phyloP scores from a whole-genome alignment of 2,329 filamentous ascomycete species.

The Gremmenia infestans region DNA sequence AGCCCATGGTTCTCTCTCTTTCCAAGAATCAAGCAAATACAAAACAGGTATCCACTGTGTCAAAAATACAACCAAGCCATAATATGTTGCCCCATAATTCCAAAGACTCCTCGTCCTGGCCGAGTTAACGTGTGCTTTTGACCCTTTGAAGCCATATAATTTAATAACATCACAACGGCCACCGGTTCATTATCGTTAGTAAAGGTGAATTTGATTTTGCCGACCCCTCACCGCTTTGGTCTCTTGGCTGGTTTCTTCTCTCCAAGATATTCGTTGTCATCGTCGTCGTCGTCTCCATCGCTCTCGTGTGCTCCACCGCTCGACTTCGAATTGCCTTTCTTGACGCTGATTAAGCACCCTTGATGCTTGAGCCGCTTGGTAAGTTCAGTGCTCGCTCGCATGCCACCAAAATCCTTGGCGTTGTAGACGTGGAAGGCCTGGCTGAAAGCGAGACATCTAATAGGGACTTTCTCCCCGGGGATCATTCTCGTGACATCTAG shows the following conservation, averaged over 20 bases:
- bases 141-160: not conserved
- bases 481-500: slow-evolving; percentile 58
- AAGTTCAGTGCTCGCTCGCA: slow-evolving; percentile 70
- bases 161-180: not conserved
- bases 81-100: not conserved
- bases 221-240: slow-evolving; percentile 9
- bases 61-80: not conserved
- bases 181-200: not conserved
- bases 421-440: slow-evolving; percentile 76
- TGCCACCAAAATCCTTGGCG: slow-evolving; percentile 81
- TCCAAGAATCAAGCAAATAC: too few relatives aligned
- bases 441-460: slow-evolving; percentile 52
- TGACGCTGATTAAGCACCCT: slow-evolving; percentile 78
- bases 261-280: slow-evolving; percentile 17
- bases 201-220: not conserved
- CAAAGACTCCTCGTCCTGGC: not conserved
- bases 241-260: slow-evolving; percentile 13
- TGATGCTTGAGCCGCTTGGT: slow-evolving; percentile 73
- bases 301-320: slow-evolving; percentile 32
- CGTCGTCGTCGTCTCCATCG: slow-evolving; percentile 23
- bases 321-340: slow-evolving; percentile 72
- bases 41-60: too few relatives aligned
- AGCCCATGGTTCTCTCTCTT: too few relatives aligned
- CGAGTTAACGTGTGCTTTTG: not conserved
- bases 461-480: slow-evolving; percentile 47